Evolutionary conservation across 805 yeast species (phyloP).

Genomic region (Wickerhamiella qilinensis): DNA sequence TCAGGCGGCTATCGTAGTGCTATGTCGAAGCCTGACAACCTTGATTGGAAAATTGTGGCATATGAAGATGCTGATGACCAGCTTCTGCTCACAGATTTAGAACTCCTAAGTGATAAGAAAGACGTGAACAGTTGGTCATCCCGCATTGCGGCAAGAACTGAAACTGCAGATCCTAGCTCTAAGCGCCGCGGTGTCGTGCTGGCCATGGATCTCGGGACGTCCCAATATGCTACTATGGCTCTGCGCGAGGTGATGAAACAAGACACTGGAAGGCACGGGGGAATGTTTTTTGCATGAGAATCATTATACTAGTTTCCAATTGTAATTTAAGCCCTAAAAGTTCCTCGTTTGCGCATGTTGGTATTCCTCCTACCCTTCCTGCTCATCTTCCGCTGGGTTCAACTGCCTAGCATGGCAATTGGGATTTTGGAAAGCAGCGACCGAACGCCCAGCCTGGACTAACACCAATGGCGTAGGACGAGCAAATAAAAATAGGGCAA

Average conservation of each 20-base stretch:
- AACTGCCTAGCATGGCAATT: too few species aligned
- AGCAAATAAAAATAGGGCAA: too few species aligned
- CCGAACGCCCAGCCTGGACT: too few species aligned
- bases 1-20: slow-evolving; percentile 79
- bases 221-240: slow-evolving; percentile 97
- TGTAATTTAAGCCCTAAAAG: too few species aligned
- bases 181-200: slow-evolving; percentile 47
- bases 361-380: too few species aligned
- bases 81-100: slow-evolving; percentile 64
- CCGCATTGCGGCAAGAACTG: background rate
- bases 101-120: slow-evolving; percentile 26
- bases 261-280: slow-evolving; percentile 16
- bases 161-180: slow-evolving; percentile 8
- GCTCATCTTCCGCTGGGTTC: too few species aligned
- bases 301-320: too few species aligned
- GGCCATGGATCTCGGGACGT: slow-evolving; percentile 61
- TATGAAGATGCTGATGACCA: slow-evolving; percentile 55
- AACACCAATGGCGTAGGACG: too few species aligned
- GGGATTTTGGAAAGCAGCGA: too few species aligned
- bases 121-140: slow-evolving; percentile 1
- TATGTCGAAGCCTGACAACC: slow-evolving; percentile 44
- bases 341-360: too few species aligned
- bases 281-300: slow-evolving; percentile 8
- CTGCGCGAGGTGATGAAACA: slow-evolving; percentile 70
- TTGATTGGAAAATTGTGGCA: slow-evolving; percentile 45